Base-by-base conservation (phyloP, 129 eudicot species). In the Silybum marianum region DNA sequence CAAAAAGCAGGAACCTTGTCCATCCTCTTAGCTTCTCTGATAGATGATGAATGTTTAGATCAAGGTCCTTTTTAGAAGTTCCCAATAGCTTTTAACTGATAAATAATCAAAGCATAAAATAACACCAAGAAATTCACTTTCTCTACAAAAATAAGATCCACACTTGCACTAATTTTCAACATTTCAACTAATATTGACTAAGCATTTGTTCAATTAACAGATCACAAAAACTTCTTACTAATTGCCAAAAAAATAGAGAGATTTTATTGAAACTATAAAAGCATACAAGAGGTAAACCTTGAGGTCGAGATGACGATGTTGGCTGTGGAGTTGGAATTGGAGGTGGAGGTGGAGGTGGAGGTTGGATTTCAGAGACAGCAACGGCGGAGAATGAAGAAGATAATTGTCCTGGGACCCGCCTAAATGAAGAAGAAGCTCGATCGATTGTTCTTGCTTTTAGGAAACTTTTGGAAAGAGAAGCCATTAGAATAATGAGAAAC, bases 1-100 rank as follows among this genome's bases (percentile, higher is more conserved):
- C 84, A 81, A 95, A 92, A 74, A 95, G 97, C 62, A 95, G 86
- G 77, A 92, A 85, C 82, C 90, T 88, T 75, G 99, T 88, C 99
- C 93, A 92, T 87, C 93, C 88, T 76, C 83, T 76, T 84, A 73
- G 78, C 71, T 90, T 78, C 83, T 88, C 97, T 92, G 89, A 81
- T 54, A 77, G n/a, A 72, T 21, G 51, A 68, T 12, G 63, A 21
- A 76, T 14, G n/a, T 74, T 69, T 39, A 6, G 2, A 63, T 70
- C 58, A 60, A 51, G 16, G 58, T 48, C 68, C 38, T 34, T 66
- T 25, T 3, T 7, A 75, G 16, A 34, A 3, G 11, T 42, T 12
- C 24, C 24, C 22, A 48, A 28, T 70, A 78, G 51, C 23, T 73
- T 39, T 81, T 11, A 74, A 81, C 67, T n/a, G 44, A 63, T 19